These are phyloP conservation scores for Cardamine chenopodiifolia DNA, from an alignment of 345 rosid genomes.

Conservation along the genomic window DNA sequence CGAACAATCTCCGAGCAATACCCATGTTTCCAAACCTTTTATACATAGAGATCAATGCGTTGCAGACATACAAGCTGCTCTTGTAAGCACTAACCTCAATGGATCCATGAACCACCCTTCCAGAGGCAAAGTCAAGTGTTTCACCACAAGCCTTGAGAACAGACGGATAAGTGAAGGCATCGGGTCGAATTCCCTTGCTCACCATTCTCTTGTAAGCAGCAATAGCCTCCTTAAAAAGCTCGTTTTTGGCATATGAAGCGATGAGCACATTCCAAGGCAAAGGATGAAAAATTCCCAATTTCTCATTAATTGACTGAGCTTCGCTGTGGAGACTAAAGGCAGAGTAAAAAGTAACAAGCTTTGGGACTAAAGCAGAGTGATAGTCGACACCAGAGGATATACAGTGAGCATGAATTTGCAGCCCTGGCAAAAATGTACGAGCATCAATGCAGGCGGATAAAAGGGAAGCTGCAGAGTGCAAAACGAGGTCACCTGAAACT, in stretches of 20 bases:
- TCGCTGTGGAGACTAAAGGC: constrained; percentile 47
- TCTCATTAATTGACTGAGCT: constrained; percentile 47
- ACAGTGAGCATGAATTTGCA: constrained; percentile 59
- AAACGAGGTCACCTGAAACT: constrained; percentile 34
- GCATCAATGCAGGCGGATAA: constrained; percentile 48
- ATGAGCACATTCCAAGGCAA: constrained; percentile 81
- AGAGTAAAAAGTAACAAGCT: constrained; percentile 64
- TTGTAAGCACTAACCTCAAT: constrained; percentile 48
- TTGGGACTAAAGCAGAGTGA: constrained; percentile 59
- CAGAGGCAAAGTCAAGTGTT: constrained; percentile 53
- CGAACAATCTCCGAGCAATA: constrained; percentile 55
- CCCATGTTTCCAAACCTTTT: constrained; percentile 58
- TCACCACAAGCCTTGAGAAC: constrained; percentile 82
- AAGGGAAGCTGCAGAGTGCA: constrained; percentile 51
- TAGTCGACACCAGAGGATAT: constrained; percentile 58
- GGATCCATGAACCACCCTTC: constrained; percentile 59
- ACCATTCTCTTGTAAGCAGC: constrained; percentile 57
- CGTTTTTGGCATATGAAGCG: constrained; percentile 51
- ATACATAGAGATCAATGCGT: constrained; percentile 80
- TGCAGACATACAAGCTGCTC: constrained; percentile 65
- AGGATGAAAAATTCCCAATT: constrained; percentile 49
- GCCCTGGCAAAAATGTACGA: constrained; percentile 49
- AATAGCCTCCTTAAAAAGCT: constrained; percentile 51
- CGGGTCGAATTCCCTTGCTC: constrained; percentile 57
- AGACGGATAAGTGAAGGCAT: constrained; percentile 79